Conservation (phyloP, 768 basidiomycete genomes). For the Amanita pallidorosea region DNA sequence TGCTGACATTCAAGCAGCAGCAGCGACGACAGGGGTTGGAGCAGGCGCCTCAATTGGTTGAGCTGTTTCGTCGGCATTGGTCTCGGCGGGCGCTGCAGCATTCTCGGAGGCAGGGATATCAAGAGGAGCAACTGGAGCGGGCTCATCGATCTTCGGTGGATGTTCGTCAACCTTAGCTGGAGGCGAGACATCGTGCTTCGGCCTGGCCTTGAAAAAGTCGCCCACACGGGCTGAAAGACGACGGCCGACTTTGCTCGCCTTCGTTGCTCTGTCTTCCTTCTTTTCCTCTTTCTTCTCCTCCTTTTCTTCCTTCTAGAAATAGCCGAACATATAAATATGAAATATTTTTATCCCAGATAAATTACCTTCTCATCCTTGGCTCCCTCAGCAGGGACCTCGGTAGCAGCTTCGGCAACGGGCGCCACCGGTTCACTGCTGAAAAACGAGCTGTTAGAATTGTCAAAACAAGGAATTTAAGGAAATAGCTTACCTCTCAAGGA, state of each 20-base stretch:
- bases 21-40: slow-evolving; percentile 60
- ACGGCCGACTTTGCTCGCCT: slow-evolving; percentile 59
- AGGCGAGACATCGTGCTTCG: slow-evolving; percentile 49
- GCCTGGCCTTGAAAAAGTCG: slow-evolving; percentile 73
- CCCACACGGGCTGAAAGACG: slow-evolving; percentile 78
- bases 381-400: slow-evolving; percentile 34
- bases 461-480: background rate
- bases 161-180: slow-evolving; percentile 83
- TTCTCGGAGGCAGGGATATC: slow-evolving; percentile 62
- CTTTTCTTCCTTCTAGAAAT: slow-evolving; percentile 16
- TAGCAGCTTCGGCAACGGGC: slow-evolving; percentile 28
- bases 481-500: slow-evolving; percentile 58
- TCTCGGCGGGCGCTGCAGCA: slow-evolving; percentile 23
- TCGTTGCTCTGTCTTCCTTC: slow-evolving; percentile 35
- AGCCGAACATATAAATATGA: background rate
- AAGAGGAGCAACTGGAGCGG: slow-evolving; percentile 70
- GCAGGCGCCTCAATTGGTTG: slow-evolving; percentile 36
- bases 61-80: slow-evolving; percentile 28
- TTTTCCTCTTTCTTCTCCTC: slow-evolving; percentile 40
- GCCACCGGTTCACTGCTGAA: slow-evolving; percentile 31
- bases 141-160: slow-evolving; percentile 83
- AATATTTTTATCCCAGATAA: background rate
- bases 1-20: slow-evolving; percentile 53
- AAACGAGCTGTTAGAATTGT: slow-evolving; percentile 15
- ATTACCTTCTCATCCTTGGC: slow-evolving; percentile 56